These are phyloP conservation scores for Entomortierella chlamydospora DNA, from an alignment of 192 early-diverging fungal genomes.

Conservation along the genomic window DNA sequence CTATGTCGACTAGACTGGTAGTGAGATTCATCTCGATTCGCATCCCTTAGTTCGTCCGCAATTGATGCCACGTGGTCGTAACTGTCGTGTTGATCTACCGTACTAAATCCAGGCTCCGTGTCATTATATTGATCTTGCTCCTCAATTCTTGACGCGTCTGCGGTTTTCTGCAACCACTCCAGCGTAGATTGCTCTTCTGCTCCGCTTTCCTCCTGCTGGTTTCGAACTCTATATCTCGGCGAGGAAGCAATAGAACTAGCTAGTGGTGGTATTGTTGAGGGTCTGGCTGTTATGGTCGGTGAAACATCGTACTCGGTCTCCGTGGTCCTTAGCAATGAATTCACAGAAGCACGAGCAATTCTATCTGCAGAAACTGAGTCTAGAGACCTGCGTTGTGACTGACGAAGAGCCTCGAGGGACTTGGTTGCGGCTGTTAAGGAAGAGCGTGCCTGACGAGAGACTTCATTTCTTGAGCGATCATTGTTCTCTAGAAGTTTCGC, in stretches of 20 bases:
- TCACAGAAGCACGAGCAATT: background rate
- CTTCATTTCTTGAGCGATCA: background rate
- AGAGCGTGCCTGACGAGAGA: slow-evolving; percentile 5
- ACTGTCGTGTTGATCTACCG: background rate
- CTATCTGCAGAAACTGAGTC: background rate
- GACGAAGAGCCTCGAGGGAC: slow-evolving; percentile 15
- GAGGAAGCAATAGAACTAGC: slow-evolving; percentile 6
- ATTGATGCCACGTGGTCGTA: slow-evolving; percentile 5
- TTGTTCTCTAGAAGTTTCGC: slow-evolving; percentile 8
- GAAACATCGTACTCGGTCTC: slow-evolving; percentile 42
- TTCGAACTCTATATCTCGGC: background rate
- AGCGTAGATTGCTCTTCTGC: slow-evolving; percentile 9
- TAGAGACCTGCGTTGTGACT: slow-evolving; percentile 3
- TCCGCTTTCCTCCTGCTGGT: background rate
- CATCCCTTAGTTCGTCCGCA: background rate
- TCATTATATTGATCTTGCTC: slow-evolving; percentile 3
- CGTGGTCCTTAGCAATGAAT: slow-evolving; percentile 20
- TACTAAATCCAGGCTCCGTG: background rate
- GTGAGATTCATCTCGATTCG: background rate
- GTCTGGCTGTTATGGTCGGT: slow-evolving; percentile 9
- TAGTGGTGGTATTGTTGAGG: background rate
- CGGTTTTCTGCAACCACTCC: slow-evolving; percentile 32
- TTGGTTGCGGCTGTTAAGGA: slow-evolving; percentile 1
- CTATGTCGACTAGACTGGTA: background rate
- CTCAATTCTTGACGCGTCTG: background rate